phyloP scores from a whole-genome alignment of 208 protist species.

The Histomonas meleagridis region DNA sequence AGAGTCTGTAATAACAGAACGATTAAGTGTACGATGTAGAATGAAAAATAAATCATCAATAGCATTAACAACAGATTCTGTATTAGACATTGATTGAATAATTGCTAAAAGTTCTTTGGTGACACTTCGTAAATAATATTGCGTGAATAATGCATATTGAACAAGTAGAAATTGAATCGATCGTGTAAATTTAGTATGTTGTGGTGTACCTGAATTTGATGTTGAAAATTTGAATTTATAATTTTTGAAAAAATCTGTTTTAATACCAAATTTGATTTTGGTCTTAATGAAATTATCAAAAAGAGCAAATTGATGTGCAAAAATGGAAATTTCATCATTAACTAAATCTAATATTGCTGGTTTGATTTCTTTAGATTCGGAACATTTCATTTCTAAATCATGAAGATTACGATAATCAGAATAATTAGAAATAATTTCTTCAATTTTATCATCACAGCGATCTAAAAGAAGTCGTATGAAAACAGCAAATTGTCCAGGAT shows the following conservation, averaged over 20 bases:
- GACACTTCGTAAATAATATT: not conserved
- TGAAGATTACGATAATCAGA: not conserved
- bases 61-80: not conserved
- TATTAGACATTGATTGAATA: not conserved
- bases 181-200: not conserved
- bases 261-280: not conserved
- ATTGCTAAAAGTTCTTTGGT: not conserved
- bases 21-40: not conserved
- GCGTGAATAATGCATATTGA: not conserved
- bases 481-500: not conserved
- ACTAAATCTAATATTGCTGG: not conserved
- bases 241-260: not conserved
- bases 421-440: not conserved
- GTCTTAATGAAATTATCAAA: not conserved
- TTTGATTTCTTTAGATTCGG: not conserved
- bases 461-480: not conserved
- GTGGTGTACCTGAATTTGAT: not conserved
- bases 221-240: not conserved
- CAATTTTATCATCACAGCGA: not conserved
- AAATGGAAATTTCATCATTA: conserved; percentile 22
- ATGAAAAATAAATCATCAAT: not conserved
- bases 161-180: not conserved
- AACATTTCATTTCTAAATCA: not conserved
- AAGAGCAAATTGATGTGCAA: not conserved
- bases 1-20: not conserved